A percentile compares a stretch with the other conserved stretches of the same genome.
These are phyloP conservation scores for Ceratocystis albifundus DNA, from an alignment of 2,329 filamentous ascomycete species.

Conservation along the genomic window DNA sequence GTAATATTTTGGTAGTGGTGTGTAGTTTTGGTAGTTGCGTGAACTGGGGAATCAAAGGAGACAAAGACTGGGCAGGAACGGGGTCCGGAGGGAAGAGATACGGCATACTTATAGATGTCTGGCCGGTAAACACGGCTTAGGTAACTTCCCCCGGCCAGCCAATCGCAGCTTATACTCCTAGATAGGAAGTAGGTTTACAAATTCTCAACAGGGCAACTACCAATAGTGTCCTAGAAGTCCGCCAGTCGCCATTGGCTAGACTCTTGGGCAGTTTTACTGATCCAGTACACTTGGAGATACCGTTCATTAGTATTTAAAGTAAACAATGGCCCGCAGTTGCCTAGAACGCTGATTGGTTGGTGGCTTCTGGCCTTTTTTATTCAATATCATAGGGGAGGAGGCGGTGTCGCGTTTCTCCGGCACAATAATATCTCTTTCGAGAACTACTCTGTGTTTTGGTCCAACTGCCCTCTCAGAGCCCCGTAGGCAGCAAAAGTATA, in stretches of 20 bases:
- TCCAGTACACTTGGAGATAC: not conserved
- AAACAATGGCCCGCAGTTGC: no score
- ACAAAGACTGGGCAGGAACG: not conserved
- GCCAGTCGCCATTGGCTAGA: not conserved
- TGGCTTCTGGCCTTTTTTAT: no score
- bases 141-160: not conserved
- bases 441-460: no score
- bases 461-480: no score
- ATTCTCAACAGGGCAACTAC: not conserved
- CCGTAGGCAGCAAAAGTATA: no score
- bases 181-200: not conserved
- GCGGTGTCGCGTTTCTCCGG: no score
- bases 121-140: not conserved
- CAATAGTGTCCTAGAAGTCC: not conserved
- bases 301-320: no score
- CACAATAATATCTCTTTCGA: no score
- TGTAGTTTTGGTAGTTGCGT: constrained; percentile 4
- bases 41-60: not conserved
- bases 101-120: not conserved
- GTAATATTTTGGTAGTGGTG: not conserved
- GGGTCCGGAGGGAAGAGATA: not conserved
- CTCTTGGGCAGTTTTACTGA: not conserved
- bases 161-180: not conserved
- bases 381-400: no score
- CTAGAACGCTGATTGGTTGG: no score